These are phyloP conservation scores for Agrocybe praecox DNA, from an alignment of 768 basidiomycete species.

Conservation along the genomic window DNA sequence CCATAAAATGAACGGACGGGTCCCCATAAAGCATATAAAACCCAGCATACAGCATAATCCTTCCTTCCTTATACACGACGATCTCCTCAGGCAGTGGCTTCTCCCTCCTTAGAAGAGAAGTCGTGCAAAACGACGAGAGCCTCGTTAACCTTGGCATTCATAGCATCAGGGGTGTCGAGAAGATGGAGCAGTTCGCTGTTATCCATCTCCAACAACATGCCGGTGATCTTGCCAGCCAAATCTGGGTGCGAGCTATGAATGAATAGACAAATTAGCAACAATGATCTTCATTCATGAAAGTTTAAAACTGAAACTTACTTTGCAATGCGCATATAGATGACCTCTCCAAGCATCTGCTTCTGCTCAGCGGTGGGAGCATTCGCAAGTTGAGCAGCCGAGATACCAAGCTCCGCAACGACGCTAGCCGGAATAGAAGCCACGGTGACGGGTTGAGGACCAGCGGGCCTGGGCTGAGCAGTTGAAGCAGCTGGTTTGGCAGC, in stretches of 20 bases:
- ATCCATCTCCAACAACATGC: conserved; percentile 99
- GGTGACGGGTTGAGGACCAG: conserved; percentile 34
- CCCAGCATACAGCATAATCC: conserved; percentile 28
- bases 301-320: conserved; percentile 48
- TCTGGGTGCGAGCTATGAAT: conserved; percentile 75
- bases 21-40: conserved; percentile 25
- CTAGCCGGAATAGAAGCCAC: conserved; percentile 46
- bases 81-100: conserved; percentile 9
- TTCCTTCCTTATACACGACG: conserved; percentile 5
- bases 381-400: conserved; percentile 53
- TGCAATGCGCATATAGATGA: conserved; percentile 90
- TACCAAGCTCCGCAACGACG: conserved; percentile 40
- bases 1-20: conserved; percentile 53
- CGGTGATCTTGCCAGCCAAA: conserved; percentile 97
- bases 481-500: conserved; percentile 37
- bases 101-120: conserved; percentile 51
- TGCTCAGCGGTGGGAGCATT: conserved; percentile 81
- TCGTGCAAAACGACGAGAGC: conserved; percentile 89
- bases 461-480: conserved; percentile 38
- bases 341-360: conserved; percentile 99
- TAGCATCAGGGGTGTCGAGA: conserved; percentile 77
- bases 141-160: conserved; percentile 90
- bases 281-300: conserved; percentile 5
- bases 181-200: conserved; percentile 91
- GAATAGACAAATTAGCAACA: conserved; percentile 9